Conservation (phyloP, 495 filamentous ascomycete species). For the Chaetomidium leptoderma region DNA sequence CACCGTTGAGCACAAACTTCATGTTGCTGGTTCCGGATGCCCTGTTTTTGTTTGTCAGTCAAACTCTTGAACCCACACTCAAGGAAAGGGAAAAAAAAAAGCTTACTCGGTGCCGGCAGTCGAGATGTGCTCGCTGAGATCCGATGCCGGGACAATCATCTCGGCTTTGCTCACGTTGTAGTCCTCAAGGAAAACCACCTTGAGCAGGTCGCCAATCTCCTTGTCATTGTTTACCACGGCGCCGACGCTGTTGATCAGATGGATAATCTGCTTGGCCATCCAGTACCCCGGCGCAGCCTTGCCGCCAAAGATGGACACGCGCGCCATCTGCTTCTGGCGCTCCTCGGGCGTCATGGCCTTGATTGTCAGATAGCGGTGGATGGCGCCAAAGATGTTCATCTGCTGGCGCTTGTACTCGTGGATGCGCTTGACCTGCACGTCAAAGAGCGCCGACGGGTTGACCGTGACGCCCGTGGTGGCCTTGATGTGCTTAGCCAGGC, state of each 20-base stretch:
- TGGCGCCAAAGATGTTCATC: slow-evolving; percentile 97
- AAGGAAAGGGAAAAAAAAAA: background rate
- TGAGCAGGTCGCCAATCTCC: slow-evolving; percentile 88
- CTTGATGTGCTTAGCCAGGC: slow-evolving; percentile 87
- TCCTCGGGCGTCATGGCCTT: slow-evolving; percentile 81
- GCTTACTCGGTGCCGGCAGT: slow-evolving; percentile 86
- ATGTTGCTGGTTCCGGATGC: slow-evolving; percentile 73
- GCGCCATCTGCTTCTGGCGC: slow-evolving; percentile 81
- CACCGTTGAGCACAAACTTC: slow-evolving; percentile 98
- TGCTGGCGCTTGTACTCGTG: slow-evolving; percentile 99
- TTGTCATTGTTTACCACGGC: slow-evolving; percentile 86
- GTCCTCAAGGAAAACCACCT: slow-evolving; percentile 95
- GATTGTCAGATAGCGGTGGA: slow-evolving; percentile 86
- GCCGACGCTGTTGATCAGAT: slow-evolving; percentile 89
- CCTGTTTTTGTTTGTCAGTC: slow-evolving; percentile 27
- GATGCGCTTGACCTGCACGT: slow-evolving; percentile 97
- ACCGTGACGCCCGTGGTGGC: slow-evolving; percentile 70
- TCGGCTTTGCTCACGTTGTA: slow-evolving; percentile 99
- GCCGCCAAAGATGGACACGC: slow-evolving; percentile 94
- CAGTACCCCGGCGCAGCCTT: slow-evolving; percentile 98
- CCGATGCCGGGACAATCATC: slow-evolving; percentile 89
- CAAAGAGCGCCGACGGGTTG: slow-evolving; percentile 84
- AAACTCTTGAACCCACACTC: slow-evolving; percentile 38
- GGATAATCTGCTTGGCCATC: slow-evolving; percentile 99
- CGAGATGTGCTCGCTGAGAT: slow-evolving; percentile 97